A percentile compares a stretch with the other conserved stretches of the same genome.
Evolutionary conservation across 257 asterid species (phyloP).

Genomic region (Solanum sitiens): DNA sequence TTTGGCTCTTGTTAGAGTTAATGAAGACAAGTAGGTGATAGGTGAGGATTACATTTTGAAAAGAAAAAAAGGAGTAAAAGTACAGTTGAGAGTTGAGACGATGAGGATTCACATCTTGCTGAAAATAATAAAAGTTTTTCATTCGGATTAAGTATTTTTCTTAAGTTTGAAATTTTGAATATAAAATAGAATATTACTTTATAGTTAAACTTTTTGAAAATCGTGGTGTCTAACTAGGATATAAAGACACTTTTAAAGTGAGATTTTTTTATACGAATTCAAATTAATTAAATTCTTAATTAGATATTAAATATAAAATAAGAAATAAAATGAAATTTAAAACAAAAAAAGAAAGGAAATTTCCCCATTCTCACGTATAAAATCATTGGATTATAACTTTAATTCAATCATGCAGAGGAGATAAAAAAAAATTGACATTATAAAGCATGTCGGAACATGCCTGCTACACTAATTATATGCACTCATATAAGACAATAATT

Average conservation of each 20-base stretch:
- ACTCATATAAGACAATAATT: background rate
- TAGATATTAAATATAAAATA: background rate
- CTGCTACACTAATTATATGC: background rate
- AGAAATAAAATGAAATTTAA: too few species aligned
- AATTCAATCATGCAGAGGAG: background rate
- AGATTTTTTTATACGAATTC: too few species aligned
- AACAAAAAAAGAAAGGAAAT: background rate
- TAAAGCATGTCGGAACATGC: background rate
- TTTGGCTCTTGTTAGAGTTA: background rate
- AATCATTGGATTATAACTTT: background rate
- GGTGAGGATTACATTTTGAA: background rate
- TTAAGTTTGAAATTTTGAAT: background rate
- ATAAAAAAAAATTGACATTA: background rate
- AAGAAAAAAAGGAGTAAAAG: background rate
- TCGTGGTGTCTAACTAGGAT: fast-evolving
- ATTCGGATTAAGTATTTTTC: background rate
- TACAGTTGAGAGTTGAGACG: background rate
- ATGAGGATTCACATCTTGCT: background rate
- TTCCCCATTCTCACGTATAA: background rate
- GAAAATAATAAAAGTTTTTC: background rate
- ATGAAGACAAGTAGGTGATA: background rate
- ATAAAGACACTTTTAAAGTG: too few species aligned
- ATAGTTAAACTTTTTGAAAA: background rate
- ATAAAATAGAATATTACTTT: too few species aligned
- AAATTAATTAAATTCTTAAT: background rate